These are phyloP conservation scores for Phialocephala subalpina DNA, from an alignment of 2,329 filamentous ascomycete species.

Conservation along the genomic window DNA sequence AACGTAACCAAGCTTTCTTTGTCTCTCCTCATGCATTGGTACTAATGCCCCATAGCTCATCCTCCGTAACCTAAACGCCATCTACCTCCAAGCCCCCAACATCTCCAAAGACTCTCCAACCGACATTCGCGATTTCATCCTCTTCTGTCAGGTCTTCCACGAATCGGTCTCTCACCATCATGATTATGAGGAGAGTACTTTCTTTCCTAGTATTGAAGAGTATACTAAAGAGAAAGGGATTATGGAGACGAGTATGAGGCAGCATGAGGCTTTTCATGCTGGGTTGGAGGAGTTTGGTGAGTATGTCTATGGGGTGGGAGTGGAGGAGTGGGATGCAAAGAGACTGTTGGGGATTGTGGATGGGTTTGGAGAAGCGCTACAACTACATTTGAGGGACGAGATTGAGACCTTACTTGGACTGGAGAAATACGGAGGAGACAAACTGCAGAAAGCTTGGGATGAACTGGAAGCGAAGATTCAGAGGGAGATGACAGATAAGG, in stretches of 20 bases:
- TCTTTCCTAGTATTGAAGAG: conserved; percentile 48
- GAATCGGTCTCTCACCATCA: conserved; percentile 49
- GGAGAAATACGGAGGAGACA: conserved; percentile 38
- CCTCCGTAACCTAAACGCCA: conserved; percentile 47
- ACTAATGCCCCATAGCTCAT: no score
- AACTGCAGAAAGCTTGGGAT: conserved; percentile 21
- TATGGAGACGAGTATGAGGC: conserved; percentile 15
- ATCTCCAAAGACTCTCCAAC: conserved; percentile 48
- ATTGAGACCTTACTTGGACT: conserved; percentile 48
- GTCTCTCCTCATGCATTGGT: no score
- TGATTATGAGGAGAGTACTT: conserved; percentile 45
- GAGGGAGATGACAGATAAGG: conserved; percentile 14
- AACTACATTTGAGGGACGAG: conserved; percentile 49
- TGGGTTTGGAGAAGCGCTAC: conserved; percentile 45
- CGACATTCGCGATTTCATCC: conserved; percentile 44
- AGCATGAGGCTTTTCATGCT: conserved; percentile 20
- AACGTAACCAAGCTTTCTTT: no score
- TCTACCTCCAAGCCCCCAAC: conserved; percentile 24
- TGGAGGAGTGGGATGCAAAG: conserved; percentile 43
- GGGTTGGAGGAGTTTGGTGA: conserved; percentile 8
- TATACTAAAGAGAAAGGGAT: conserved; percentile 8
- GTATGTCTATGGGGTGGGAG: conserved; percentile 42
- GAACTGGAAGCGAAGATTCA: conserved; percentile 19
- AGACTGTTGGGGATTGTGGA: conserved; percentile 46
- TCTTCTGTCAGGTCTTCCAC: conserved; percentile 18